Evolutionary conservation across 768 basidiomycete genomes (phyloP), one percentile per base, ranked within the genome.

Genomic region (Mycena alexandri): DNA sequence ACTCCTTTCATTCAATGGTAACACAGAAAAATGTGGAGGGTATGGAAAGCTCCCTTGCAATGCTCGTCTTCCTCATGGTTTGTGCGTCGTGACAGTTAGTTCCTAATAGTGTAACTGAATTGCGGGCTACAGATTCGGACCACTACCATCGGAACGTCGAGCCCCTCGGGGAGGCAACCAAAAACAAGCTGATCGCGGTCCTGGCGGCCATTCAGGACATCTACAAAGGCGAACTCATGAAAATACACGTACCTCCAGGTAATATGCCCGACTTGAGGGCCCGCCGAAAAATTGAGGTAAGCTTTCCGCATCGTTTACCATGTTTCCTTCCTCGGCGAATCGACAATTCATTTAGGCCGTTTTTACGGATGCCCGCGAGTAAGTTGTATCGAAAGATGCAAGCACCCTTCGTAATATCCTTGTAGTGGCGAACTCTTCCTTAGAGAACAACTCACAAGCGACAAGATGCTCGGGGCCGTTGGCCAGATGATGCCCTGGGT

Each of bases 401-500:
- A n/a, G n/a, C n/a, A 60, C 11, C 19, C 17, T 11, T 6, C 14
- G 10, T 36, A 21, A n/a, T n/a, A n/a, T 44, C 16, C 25, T 47
- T 8, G 2, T 19, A 60, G 58, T 17, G 47, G 19, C 22, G 58
- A 60, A 14, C 29, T 3, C 17, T 50, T 60, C 36, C 47, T 60
- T 34, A 2, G 5, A 22, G 46, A 16, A 3, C n/a, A 47, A 17
- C 36, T 38, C 8, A 50, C 47, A 1, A 60, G n/a, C 34, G 47
- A 41, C 14, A 60, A 60, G 21, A 60, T 60, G 47, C 58, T 60
- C 47, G 47, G 58, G 12, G 58, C 58, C 11, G 36, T 60, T 2
- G 58, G 58, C 0, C 21, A 14, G 19, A 60, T 60, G 58, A 60
- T 60, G 58, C 58, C 58, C 36, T 50, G 47, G 58, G 44, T 60